These are phyloP conservation scores for Scedosporium aurantiacum DNA, from an alignment of 2,329 filamentous ascomycete genomes.

Conservation along the genomic window DNA sequence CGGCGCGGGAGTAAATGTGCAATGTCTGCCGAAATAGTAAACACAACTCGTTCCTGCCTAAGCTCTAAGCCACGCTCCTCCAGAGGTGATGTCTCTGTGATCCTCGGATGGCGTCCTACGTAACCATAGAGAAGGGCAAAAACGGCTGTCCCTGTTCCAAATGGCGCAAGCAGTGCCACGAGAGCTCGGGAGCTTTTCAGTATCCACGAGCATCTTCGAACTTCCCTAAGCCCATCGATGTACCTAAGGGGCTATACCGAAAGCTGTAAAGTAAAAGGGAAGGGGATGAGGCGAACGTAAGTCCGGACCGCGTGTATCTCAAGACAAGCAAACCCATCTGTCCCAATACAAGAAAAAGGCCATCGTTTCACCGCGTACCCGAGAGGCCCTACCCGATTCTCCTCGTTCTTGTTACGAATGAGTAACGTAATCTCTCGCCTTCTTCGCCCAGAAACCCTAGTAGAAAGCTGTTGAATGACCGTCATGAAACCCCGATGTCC, in stretches of 20 bases:
- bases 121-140: background rate
- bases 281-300: too few species aligned
- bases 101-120: background rate
- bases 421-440: background rate
- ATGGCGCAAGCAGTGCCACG: background rate
- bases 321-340: background rate
- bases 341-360: background rate
- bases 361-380: background rate
- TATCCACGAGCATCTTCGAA: too few species aligned
- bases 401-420: background rate
- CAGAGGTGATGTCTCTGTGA: background rate
- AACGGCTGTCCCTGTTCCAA: too few species aligned
- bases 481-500: background rate
- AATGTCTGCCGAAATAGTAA: too few species aligned
- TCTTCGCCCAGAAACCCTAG: background rate
- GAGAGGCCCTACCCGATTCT: background rate
- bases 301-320: too few species aligned
- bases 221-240: too few species aligned
- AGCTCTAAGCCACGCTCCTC: background rate
- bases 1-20: too few species aligned
- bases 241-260: too few species aligned
- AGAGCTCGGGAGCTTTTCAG: background rate
- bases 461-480: background rate
- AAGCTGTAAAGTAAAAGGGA: too few species aligned
- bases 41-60: too few species aligned